Base-by-base conservation (phyloP, 225 moss, liverwort and hornwort genomes). In the Bryoerythrophyllum caledonicum region DNA sequence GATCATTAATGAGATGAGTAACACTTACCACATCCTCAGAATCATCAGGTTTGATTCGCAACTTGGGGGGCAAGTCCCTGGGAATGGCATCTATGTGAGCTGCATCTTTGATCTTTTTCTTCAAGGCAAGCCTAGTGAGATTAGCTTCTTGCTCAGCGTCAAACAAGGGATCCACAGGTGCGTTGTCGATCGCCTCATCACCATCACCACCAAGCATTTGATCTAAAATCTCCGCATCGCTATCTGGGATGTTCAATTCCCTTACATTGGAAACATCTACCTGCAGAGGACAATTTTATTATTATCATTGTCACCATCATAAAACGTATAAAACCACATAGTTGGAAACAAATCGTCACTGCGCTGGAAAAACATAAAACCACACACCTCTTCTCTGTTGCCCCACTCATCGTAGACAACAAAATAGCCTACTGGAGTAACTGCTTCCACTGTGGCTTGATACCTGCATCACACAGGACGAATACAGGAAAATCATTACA, bases 321-420 rank as follows among this genome's bases (percentile, higher is more conserved):
- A 67, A 28, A 12, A 71, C 3, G 8, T 7, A 25, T 13, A 48
- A 59, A 46, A 60, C 8, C 46, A 73, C 11, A 70, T 58, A 38
- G n/a, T 49, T 44, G 6, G 25, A 43, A 63, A 76, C 44, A 34
- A 63, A 73, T 72, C 68, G 68, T 15, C 46, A 70, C 19, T 68
- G 57, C 44, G 20, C 37, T 44, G 8, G 46, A 51, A 62, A 76
- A 55, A 8, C 46, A 30, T 60, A 35, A 4, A 64, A 49, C 69
- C 59, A 65, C 82, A 32, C 8, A 94, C 97, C 93, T 99, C 99
- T 81, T 95, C 99, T 65, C 90, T 89, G 65, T 99, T 99, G 80
- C 99, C 95, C 99, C 99, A 99, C 63, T 91, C 99, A 81, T 99
- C 93, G 70, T 95, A 99, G 43, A 86, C 79, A 60, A 99, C 97